phyloP scores from a whole-genome alignment of 257 asterid genomes.

The Penstemon barbatus region DNA sequence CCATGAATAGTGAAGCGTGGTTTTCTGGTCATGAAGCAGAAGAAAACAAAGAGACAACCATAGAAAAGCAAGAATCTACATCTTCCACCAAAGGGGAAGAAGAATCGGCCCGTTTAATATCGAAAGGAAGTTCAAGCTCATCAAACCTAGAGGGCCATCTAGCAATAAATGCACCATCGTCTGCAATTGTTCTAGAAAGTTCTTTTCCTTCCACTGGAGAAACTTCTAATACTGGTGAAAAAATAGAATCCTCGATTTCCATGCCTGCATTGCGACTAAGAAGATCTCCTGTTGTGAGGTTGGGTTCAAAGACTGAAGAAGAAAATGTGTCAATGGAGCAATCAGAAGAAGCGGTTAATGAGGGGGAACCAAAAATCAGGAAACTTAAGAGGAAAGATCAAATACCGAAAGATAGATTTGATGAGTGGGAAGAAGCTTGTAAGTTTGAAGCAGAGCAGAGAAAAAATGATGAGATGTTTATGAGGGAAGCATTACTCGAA shows the following conservation, averaged over 20 bases:
- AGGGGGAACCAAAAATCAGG: conserved; percentile 42
- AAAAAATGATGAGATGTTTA: conserved; percentile 78
- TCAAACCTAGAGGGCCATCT: conserved; percentile 42
- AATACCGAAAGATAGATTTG: conserved; percentile 64
- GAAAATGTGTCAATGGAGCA: conserved; percentile 38
- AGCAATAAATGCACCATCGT: conserved; percentile 39
- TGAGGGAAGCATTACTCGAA: conserved; percentile 92
- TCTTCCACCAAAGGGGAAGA: conserved; percentile 42
- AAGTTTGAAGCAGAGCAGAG: conserved; percentile 66
- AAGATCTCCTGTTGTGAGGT: conserved; percentile 49
- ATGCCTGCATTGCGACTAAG: conserved; percentile 42
- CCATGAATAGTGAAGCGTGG: conserved; percentile 67
- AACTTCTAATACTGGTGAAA: conserved; percentile 32
- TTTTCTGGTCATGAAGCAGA: conserved; percentile 83
- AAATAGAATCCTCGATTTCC: conserved; percentile 32
- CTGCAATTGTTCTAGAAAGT: conserved; percentile 38
- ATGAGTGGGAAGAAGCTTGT: conserved; percentile 94
- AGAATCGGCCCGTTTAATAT: conserved; percentile 29
- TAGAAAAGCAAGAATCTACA: conserved; percentile 37
- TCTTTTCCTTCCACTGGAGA: conserved; percentile 41
- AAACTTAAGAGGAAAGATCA: conserved; percentile 70
- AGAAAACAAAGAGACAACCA: conserved; percentile 45
- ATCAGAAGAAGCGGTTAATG: conserved; percentile 37
- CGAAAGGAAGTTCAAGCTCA: conserved; percentile 46
- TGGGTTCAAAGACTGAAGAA: conserved; percentile 38